Conservation (phyloP, 495 filamentous ascomycete species). For the Talaromyces adpressus region DNA sequence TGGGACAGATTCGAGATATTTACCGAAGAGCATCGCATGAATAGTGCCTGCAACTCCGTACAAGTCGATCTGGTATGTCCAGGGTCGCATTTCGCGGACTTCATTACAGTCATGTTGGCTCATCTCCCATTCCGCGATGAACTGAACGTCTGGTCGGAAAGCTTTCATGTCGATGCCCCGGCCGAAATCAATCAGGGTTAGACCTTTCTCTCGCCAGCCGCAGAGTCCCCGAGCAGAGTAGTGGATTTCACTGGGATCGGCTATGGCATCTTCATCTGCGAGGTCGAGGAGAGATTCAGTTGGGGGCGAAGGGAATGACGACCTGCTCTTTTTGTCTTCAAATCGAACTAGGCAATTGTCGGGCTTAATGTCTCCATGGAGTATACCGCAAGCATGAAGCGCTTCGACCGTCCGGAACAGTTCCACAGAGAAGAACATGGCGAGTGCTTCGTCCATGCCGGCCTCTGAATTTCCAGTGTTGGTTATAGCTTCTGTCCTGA, state of each 20-base stretch:
- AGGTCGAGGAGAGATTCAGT: conserved; percentile 27
- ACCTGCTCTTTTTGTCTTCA: conserved; percentile 29
- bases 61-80: conserved; percentile 96
- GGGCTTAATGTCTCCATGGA: conserved; percentile 91
- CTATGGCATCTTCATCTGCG: conserved; percentile 37
- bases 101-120: conserved; percentile 80
- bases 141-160: conserved; percentile 71
- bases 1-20: conserved; percentile 79
- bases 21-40: conserved; percentile 83
- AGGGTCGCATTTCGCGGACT: conserved; percentile 84
- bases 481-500: conserved; percentile 56
- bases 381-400: conserved; percentile 68
- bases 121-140: conserved; percentile 92
- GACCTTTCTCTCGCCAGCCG: conserved; percentile 75
- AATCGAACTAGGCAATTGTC: conserved; percentile 93
- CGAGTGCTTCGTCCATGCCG: conserved; percentile 78
- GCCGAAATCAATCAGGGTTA: conserved; percentile 90
- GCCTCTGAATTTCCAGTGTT: conserved; percentile 37
- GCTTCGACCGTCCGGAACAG: conserved; percentile 85
- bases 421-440: conserved; percentile 93
- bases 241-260: conserved; percentile 33
- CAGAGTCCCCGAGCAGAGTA: conserved; percentile 65
- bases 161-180: conserved; percentile 87
- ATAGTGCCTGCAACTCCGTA: conserved; percentile 83
- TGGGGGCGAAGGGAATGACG: conserved; percentile 15